Percentiles rank a stretch among this genome's conserved stretches.
Conservation (phyloP, 305 asterid species). For the Fraxinus ornus region DNA sequence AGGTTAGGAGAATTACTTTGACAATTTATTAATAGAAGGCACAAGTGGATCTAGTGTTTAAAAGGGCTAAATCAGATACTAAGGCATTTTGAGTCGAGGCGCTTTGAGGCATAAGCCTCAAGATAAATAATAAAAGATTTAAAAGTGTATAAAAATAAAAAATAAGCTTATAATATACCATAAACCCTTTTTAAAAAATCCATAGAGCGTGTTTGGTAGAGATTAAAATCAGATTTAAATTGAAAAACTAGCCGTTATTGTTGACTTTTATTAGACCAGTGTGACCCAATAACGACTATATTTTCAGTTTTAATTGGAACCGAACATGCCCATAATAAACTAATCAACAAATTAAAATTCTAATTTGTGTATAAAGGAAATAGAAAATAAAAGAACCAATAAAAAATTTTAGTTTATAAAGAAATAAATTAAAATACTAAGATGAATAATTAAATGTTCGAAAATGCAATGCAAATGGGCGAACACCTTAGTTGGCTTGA, state of each 20-base stretch:
- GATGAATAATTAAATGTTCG: not conserved
- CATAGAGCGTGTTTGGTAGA: not conserved
- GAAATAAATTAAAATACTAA: not conserved
- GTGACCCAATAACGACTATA: no score
- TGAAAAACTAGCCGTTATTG: no score
- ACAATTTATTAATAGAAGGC: not conserved
- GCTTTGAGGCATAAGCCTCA: not conserved
- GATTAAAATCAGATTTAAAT: no score
- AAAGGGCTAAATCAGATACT: not conserved
- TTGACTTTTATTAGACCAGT: no score
- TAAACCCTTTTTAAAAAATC: not conserved
- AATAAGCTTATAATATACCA: not conserved
- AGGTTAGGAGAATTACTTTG: not conserved
- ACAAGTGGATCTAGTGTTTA: not conserved
- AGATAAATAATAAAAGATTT: no score
- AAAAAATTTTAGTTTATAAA: not conserved
- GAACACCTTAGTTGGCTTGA: not conserved
- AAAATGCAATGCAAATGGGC: not conserved
- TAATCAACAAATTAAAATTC: not conserved
- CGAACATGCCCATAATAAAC: no score
- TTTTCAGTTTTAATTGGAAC: no score
- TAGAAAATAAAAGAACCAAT: not conserved
- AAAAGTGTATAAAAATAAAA: no score
- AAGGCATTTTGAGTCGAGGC: not conserved
- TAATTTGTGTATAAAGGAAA: not conserved